These are phyloP conservation scores for Neurospora pannonica DNA, from an alignment of 495 filamentous ascomycete species.

Conservation along the genomic window DNA sequence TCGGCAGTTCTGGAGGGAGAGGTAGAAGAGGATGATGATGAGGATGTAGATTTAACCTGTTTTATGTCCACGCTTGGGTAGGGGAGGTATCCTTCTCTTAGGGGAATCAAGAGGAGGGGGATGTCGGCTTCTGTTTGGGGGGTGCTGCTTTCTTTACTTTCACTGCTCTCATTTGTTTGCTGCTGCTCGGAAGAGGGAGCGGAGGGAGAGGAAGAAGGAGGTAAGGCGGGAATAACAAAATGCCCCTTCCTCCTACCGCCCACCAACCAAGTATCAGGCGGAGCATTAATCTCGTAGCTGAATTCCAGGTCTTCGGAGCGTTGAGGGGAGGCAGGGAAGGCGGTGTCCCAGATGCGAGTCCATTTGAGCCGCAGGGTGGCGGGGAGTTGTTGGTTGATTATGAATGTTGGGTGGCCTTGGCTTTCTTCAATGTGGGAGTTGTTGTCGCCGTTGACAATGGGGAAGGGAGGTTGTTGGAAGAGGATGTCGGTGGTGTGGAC, in stretches of 20 bases:
- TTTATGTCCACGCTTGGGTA: slow-evolving; percentile 74
- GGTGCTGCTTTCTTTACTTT: slow-evolving; percentile 27
- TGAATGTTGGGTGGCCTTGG: slow-evolving; percentile 32
- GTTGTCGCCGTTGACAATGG: slow-evolving; percentile 4
- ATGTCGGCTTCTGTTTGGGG: slow-evolving; percentile 38
- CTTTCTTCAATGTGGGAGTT: slow-evolving; percentile 4
- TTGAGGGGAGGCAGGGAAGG: slow-evolving; percentile 18
- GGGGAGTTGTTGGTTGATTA: slow-evolving; percentile 58
- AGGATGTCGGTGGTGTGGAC: slow-evolving; percentile 75
- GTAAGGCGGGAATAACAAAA: slow-evolving; percentile 47
- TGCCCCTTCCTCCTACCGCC: slow-evolving; percentile 71
- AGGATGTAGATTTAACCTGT: slow-evolving; percentile 26
- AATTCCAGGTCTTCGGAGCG: slow-evolving; percentile 57
- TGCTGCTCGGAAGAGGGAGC: no score
- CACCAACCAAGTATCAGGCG: slow-evolving; percentile 71
- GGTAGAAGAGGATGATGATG: background rate
- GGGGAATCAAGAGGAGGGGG: slow-evolving; percentile 64
- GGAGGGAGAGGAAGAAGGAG: no score
- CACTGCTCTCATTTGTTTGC: no score
- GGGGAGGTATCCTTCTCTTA: slow-evolving; percentile 63
- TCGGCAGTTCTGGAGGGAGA: background rate
- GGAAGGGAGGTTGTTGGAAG: slow-evolving; percentile 31
- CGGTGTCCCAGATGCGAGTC: slow-evolving; percentile 68
- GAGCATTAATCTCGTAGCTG: slow-evolving; percentile 71
- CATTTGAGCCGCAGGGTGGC: slow-evolving; percentile 64